phyloP scores from a whole-genome alignment of 2,329 filamentous ascomycete species.

The Exophiala sideris region DNA sequence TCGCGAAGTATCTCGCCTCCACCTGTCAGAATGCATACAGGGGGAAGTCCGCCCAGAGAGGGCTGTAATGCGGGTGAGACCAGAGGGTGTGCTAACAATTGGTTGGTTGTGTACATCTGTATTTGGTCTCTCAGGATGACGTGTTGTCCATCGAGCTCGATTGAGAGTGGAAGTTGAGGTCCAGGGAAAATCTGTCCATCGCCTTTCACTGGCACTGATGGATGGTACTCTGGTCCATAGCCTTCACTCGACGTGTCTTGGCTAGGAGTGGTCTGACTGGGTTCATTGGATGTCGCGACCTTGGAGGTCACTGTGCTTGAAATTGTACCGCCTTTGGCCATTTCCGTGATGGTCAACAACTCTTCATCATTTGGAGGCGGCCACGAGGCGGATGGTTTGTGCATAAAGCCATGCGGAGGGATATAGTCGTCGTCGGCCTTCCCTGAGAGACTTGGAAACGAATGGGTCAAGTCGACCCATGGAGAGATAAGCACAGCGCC shows the following conservation, averaged over 20 bases:
- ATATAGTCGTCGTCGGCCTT: constrained; percentile 81
- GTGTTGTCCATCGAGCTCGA: constrained; percentile 67
- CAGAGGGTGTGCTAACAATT: constrained; percentile 77
- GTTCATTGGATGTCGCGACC: constrained; percentile 30
- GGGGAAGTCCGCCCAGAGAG: constrained; percentile 83
- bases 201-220: neutral
- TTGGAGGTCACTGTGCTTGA: neutral
- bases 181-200: constrained; percentile 26
- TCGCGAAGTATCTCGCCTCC: constrained; percentile 87
- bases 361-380: constrained; percentile 84
- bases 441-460: constrained; percentile 81
- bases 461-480: constrained; percentile 94
- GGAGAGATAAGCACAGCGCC: constrained; percentile 89
- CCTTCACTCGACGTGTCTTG: neutral
- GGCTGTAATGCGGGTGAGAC: constrained; percentile 87
- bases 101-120: constrained; percentile 81
- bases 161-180: constrained; percentile 48
- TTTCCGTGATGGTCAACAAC: constrained; percentile 46
- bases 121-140: constrained; percentile 86
- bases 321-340: constrained; percentile 36
- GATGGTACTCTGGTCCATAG: neutral
- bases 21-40: constrained; percentile 79
- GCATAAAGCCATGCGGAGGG: constrained; percentile 79
- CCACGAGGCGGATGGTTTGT: constrained; percentile 87
- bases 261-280: constrained; percentile 30